Base-by-base conservation (phyloP, 2,329 filamentous ascomycete species). In the Cadophora gregata region DNA sequence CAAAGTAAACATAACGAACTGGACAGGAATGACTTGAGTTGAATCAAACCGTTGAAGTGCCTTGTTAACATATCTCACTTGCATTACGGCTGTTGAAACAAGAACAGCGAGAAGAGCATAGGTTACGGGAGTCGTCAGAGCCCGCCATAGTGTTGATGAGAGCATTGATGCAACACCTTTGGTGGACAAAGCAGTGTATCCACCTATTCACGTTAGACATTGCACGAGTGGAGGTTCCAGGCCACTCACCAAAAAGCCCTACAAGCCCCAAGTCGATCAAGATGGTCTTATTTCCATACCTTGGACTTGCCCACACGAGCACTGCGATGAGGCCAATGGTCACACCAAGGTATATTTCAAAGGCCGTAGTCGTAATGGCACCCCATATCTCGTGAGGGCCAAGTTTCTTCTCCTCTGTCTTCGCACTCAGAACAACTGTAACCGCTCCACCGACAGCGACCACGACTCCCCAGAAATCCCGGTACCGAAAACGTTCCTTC, bases 91-190 rank as follows among this genome's bases (percentile, higher is more conserved):
- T 0, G 95, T 98, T 55, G 83, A 86, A 21, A 96, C 84, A 29
- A 99, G 85, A 59, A 98, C 85, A 60, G 91, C 82, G 9, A 96
- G 78, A n/a, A 99, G 86, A 1, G 89, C 86, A 76, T 98, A 99
- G 24, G 93, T 96, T 68, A 99, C 90, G 0, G 95, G 94, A 42
- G 95, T 98, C 0, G 93, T 90, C 70, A 99, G 92, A 19, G 93
- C 93, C 73, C 91, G 88, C 85, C 94, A 93, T 24, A 98, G 86
- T 0, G 92, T 97, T 60, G 93, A 94, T 0, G 96, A 97, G 24
- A 99, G 85, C 81, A 99, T 90, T 0, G 96, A 98, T 1, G 96
- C 95, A 47, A 99, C 92, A 64, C 96, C 96, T 79, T 99, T 99
- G 33, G 96, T 99, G 1, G 95, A 93, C 6, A 99, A 84, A 12